Evolutionary conservation across 306 rosid species (phyloP).

Genomic region (Hippophae tibetana): DNA sequence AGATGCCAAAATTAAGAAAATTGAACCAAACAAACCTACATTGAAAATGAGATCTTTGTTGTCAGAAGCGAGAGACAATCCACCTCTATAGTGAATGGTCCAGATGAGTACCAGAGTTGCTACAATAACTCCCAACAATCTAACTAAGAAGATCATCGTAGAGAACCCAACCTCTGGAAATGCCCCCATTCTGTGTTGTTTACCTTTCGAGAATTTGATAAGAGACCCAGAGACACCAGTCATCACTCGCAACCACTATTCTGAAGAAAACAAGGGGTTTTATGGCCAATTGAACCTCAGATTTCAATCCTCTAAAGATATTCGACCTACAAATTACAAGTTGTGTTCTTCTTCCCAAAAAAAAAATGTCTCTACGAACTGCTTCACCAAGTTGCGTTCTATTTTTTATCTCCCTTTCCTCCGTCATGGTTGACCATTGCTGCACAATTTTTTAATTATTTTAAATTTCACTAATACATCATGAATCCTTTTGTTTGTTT

Average conservation of each 20-base stretch:
- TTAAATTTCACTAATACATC: too few species aligned
- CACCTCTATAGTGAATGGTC: constrained; percentile 76
- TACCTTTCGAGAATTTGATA: constrained; percentile 1
- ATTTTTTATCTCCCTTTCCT: too few species aligned
- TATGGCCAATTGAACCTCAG: too few species aligned
- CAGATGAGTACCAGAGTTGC: constrained; percentile 60
- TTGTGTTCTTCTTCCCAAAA: too few species aligned
- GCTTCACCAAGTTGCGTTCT: too few species aligned
- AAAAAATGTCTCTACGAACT: too few species aligned
- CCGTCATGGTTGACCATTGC: too few species aligned
- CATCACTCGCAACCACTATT: background rate
- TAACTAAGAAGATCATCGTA: constrained; percentile 52
- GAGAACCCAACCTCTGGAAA: constrained; percentile 57
- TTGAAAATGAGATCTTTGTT: constrained; percentile 93
- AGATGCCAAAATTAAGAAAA: too few species aligned
- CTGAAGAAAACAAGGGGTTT: background rate
- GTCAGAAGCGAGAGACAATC: constrained; percentile 80
- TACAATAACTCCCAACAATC: constrained; percentile 46
- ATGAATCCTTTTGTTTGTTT: too few species aligned
- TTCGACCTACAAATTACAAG: too few species aligned
- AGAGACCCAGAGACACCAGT: constrained; percentile 4
- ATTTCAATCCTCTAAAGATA: too few species aligned
- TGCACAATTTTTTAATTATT: too few species aligned
- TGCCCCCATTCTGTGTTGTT: constrained; percentile 41
- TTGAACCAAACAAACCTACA: constrained; percentile 18